Evolutionary conservation across 2,329 filamentous ascomycete genomes (phyloP).

Genomic region (Claviceps sp.): DNA sequence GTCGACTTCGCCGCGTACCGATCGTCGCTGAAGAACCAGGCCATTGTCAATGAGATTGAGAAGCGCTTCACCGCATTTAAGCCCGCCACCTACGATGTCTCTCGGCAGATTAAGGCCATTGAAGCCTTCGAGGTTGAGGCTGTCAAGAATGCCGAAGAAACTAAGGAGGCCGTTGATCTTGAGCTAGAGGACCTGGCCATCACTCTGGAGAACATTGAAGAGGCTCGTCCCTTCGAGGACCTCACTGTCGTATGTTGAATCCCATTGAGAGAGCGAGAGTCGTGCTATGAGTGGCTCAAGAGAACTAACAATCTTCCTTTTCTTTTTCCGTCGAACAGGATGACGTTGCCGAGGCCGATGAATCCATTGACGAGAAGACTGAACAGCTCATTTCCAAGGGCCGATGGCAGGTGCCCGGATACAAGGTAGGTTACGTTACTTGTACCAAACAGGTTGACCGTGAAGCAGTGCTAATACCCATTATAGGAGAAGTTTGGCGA

Average conservation of each 20-base stretch:
- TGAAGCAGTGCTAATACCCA: conserved; percentile 29
- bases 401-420: conserved; percentile 94
- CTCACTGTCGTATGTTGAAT: conserved; percentile 77
- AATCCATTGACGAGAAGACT: conserved; percentile 96
- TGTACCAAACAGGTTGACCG: background rate
- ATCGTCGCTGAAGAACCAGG: conserved; percentile 84
- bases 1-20: conserved; percentile 95
- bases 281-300: too few relatives aligned
- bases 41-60: conserved; percentile 93
- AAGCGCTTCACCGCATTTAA: conserved; percentile 86
- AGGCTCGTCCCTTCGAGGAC: conserved; percentile 87
- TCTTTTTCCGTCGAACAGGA: conserved; percentile 42
- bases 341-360: conserved; percentile 84
- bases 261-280: background rate
- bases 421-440: conserved; percentile 60
- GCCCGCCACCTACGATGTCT: conserved; percentile 84
- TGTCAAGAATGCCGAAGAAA: conserved; percentile 90
- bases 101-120: conserved; percentile 92
- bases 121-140: conserved; percentile 96
- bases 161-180: conserved; percentile 88
- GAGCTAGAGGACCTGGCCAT: conserved; percentile 90
- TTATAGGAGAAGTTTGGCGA: conserved; percentile 95
- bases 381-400: conserved; percentile 90
- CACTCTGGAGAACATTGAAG: conserved; percentile 95
- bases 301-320: background rate